Conservation (phyloP, 495 filamentous ascomycete species). For the Penicillium bialowiezense region DNA sequence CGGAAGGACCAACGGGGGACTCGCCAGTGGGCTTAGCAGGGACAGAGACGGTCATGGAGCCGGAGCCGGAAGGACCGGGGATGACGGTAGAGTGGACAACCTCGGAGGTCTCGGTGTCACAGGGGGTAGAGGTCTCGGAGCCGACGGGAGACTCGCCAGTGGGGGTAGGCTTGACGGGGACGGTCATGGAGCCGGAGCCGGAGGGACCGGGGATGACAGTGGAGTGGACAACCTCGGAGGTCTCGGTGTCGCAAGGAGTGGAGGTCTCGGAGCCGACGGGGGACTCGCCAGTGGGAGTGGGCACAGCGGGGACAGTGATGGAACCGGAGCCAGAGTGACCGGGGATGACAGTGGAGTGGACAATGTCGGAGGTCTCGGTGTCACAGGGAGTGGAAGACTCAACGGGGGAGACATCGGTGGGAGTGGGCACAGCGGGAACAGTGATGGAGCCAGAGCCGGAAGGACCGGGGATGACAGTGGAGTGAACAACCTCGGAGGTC, state of each 20-base stretch:
- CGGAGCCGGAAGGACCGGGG: constrained; percentile 5
- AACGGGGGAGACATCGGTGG: background rate
- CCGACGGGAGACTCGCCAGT: background rate
- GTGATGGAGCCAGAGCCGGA: constrained; percentile 1
- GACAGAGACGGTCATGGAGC: background rate
- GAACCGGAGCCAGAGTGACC: background rate
- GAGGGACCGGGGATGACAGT: constrained; percentile 5
- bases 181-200: background rate
- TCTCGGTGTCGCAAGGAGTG: constrained; percentile 8
- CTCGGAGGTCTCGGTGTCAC: constrained; percentile 17
- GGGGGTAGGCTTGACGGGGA: background rate
- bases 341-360: constrained; percentile 2
- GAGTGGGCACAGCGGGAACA: background rate
- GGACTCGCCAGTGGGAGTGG: background rate
- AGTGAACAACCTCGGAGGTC: constrained; percentile 11
- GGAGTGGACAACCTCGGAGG: constrained; percentile 11
- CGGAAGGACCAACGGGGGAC: background rate
- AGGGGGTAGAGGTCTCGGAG: constrained; percentile 17
- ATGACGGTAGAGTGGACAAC: constrained; percentile 5
- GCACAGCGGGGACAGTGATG: background rate
- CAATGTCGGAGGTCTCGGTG: constrained; percentile 3
- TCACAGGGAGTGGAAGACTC: background rate
- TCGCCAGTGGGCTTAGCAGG: background rate
- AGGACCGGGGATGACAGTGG: constrained; percentile 6
- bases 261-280: background rate